Conservation (phyloP, 345 rosid genomes). For the Syzygium aqueum region DNA sequence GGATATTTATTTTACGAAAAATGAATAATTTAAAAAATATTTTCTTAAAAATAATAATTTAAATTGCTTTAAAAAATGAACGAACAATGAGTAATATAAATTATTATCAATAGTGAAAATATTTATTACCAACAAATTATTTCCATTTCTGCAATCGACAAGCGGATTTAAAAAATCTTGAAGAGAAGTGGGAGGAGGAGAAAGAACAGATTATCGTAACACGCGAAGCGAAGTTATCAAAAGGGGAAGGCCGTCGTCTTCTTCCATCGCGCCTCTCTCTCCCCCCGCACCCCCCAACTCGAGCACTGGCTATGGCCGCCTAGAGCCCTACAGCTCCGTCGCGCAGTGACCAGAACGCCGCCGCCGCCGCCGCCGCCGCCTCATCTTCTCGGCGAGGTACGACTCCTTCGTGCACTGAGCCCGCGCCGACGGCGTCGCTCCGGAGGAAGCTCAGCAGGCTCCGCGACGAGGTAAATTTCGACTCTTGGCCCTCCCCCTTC, state of each 20-base stretch:
- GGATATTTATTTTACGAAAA: background rate
- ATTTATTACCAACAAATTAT: too few relatives aligned
- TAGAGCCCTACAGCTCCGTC: background rate
- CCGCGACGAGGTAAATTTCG: constrained; percentile 73
- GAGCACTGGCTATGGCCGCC: background rate
- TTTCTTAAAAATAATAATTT: too few relatives aligned
- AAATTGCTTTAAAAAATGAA: background rate
- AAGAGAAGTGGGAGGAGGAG: too few relatives aligned
- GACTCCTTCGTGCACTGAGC: constrained; percentile 13
- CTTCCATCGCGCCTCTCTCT: background rate
- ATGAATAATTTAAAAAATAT: background rate
- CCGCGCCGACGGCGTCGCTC: constrained; percentile 58
- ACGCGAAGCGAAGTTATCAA: too few relatives aligned
- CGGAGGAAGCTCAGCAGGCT: constrained; percentile 67
- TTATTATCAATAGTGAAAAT: background rate
- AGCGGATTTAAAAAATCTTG: too few relatives aligned
- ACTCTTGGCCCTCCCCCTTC: background rate
- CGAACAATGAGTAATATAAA: background rate
- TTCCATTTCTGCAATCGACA: background rate
- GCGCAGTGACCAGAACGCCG: background rate
- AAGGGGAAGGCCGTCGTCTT: too few relatives aligned
- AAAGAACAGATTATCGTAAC: too few relatives aligned
- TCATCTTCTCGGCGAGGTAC: constrained; percentile 3
- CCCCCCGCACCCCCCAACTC: background rate
- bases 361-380: background rate